Percentiles rank a stretch among this genome's conserved stretches.
Conservation (phyloP, 164 flowering plant genomes). For the Magnolia changhungtana region DNA sequence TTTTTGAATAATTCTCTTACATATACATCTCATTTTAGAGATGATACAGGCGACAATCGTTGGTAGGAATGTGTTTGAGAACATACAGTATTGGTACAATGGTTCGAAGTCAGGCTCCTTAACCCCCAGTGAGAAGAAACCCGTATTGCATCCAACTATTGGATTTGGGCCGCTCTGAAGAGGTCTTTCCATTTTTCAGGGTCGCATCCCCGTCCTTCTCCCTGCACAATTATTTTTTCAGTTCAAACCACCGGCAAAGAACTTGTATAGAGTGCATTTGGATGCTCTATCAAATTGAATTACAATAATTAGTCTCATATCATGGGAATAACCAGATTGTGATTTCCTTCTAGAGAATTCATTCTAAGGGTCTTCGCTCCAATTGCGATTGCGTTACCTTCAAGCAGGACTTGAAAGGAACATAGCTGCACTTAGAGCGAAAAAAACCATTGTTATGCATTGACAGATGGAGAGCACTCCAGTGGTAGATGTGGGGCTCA, state of each 20-base stretch:
- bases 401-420: too few species aligned
- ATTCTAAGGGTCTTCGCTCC: too few species aligned
- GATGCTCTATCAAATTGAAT: not conserved
- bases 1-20: not conserved
- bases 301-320: not conserved
- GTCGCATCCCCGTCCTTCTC: constrained; percentile 86
- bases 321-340: not conserved
- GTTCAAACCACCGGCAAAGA: not conserved
- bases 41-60: not conserved
- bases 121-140: not conserved
- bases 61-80: not conserved
- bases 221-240: constrained; percentile 38
- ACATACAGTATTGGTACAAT: not conserved
- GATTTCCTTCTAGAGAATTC: not conserved
- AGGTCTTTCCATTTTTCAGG: constrained; percentile 68
- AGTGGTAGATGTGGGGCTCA: too few species aligned
- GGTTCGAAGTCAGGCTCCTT: not conserved
- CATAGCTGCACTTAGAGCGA: too few species aligned
- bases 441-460: too few species aligned
- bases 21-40: not conserved
- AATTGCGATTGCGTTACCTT: too few species aligned
- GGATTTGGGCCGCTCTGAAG: constrained; percentile 48
- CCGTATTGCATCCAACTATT: constrained; percentile 8
- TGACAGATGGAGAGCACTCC: too few species aligned
- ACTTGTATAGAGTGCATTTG: not conserved